phyloP scores from a whole-genome alignment of 2,329 filamentous ascomycete genomes.

The Fusarium sp. region DNA sequence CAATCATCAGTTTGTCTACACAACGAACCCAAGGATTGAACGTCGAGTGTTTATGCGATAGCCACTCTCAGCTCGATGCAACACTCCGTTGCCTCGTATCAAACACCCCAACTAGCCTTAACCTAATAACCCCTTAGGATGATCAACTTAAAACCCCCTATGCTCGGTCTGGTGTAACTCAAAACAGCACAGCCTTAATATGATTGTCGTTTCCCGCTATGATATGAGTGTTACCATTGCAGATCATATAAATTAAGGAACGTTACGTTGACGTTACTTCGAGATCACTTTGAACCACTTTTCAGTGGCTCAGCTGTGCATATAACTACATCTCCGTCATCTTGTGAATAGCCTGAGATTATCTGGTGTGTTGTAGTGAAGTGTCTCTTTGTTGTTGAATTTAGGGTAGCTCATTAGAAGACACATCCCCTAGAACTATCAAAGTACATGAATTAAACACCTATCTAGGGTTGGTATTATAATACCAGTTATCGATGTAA shows the following conservation, averaged over 20 bases:
- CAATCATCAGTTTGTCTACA: not conserved
- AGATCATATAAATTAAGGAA: not conserved
- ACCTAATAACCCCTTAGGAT: not conserved
- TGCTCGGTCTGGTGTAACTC: not conserved
- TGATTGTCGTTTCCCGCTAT: slow-evolving; percentile 2
- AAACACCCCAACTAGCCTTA: not conserved
- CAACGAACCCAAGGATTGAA: not conserved
- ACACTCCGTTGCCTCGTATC: not conserved
- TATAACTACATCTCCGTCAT: not conserved
- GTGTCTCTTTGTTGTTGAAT: not conserved
- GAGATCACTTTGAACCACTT: not conserved
- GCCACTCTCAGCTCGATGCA: not conserved
- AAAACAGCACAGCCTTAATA: not conserved
- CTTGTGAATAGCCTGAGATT: not conserved
- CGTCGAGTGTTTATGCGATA: not conserved
- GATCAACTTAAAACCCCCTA: not conserved
- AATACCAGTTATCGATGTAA: not conserved
- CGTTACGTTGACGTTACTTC: not conserved
- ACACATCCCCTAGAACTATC: not conserved
- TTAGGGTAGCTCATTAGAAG: not conserved
- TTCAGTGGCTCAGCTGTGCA: not conserved
- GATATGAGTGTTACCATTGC: not conserved
- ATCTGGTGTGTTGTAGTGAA: not conserved
- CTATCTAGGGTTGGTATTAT: not conserved
- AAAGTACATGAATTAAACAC: not conserved